Evolutionary conservation across 768 basidiomycete genomes (phyloP), one percentile per base, ranked within the genome.

Genomic region (Hericium erinaceus): DNA sequence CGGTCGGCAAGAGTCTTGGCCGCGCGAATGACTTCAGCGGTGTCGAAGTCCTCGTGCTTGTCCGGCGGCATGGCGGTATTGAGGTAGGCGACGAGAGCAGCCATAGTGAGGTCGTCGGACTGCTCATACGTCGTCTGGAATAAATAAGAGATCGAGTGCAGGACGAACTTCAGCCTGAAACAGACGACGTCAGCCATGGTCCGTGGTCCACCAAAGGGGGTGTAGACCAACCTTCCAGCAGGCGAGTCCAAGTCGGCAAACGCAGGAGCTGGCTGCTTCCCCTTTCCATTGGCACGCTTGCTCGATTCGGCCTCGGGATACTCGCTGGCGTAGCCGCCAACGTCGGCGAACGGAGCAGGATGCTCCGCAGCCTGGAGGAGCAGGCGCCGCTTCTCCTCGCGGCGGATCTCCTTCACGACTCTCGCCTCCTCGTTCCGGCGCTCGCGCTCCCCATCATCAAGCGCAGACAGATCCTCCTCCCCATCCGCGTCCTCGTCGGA

Each of bases 11-110:
- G 58, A n/a, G 66, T 63, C 48, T 61, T 67, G 28, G 67, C 69
- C 24, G 68, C 69, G 54, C 66, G 67, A 26, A 65, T 69, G 16
- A 90, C 85, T 70, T 90, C 88, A 1, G 77, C 76, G 12, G 85
- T 87, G 68, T 90, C 87, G 60, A 87, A 90, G 61, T 90, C 87
- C 72, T 89, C 87, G 65, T 88, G 82, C 69, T 89, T 89, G 66
- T 89, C 87, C 26, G 73, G 75, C 3, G 88, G 88, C 73, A 89
- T 80, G 4, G 86, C 86, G 2, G 86, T 81, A 64, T 89, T 89
- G 57, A 90, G 75, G 68, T 87, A 88, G 3, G 83, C 77, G 38
- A 90, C 72, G 24, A 90, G 72, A 9, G 84, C 72, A 2, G 84
- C 84, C 65, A 90, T 82, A 7, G 80, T 80, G 73, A 90, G 74